Evolutionary conservation across 331 rosid species (phyloP), one percentile per base, ranked within the genome.

Genomic region (Acacia pycnantha): DNA sequence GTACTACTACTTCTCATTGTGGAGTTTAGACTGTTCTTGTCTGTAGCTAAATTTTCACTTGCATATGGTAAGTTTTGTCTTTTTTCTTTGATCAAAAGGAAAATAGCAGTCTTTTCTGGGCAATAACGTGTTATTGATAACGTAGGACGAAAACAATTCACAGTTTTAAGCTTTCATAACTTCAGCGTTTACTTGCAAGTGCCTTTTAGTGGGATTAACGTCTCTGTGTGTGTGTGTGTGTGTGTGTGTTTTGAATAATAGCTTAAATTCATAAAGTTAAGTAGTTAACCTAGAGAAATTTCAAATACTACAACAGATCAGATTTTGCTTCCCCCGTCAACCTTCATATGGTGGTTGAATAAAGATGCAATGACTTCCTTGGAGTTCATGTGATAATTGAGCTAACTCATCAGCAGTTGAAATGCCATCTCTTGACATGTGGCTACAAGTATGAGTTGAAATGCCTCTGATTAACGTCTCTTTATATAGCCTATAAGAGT

Each of bases 1-100:
- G 97, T 92, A 82, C n/a, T 59, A 15, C 19, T 43, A n/a, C 62
- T 56, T 41, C 16, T 15, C 14, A 4, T 4, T 24, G 14, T 22
- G 74, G 35, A 4, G 69, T 22, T 46, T 51, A 18, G 14, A 43
- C 4, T 58, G 14, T 15, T 43, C 16, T 7, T 43, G 33, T 31
- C 12, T 18, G 19, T 66, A 7, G 8, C 70, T 59, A 51, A 31
- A 31, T 27, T 79, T 61, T 62, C 31, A 0, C n/a, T 0, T 2
- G 70, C 40, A 62, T 81, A 50, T 77, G 31, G 4, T 44, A 16
- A 16, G 29, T 8, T 16, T 48, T 73, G 29, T 31, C 46, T 11
- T 73, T 73, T 51, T 53, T 35, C 31, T 51, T 12, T 70, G 12
- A 16, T 51, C 35, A 13, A 70, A 70, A 40, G 21, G 69, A 27